Evolutionary conservation across 495 filamentous ascomycete species (phyloP).

Genomic region (Xanthoparmelia taractica): DNA sequence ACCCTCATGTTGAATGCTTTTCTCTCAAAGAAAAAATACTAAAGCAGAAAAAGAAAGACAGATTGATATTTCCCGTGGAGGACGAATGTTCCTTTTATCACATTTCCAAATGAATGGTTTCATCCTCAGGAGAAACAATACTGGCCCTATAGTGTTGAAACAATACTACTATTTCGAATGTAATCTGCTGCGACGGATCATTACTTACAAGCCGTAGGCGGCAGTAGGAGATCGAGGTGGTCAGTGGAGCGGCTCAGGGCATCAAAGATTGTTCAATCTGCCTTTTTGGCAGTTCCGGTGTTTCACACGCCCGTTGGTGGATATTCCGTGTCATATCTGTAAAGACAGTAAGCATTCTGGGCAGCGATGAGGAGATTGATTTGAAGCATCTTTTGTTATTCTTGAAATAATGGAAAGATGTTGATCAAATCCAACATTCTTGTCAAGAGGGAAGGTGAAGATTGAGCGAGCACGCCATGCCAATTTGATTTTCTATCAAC

Average conservation of each 20-base stretch:
- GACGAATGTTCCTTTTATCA: neutral
- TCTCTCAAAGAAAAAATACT: neutral
- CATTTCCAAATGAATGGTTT: neutral
- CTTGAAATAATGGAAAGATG: too few relatives aligned
- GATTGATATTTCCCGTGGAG: too few relatives aligned
- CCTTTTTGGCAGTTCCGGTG: neutral
- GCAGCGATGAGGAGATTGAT: too few relatives aligned
- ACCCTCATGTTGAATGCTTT: conserved; percentile 17
- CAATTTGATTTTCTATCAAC: too few relatives aligned
- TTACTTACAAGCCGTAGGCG: neutral
- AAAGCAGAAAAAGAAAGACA: neutral
- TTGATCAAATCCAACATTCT: too few relatives aligned
- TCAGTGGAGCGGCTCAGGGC: neutral
- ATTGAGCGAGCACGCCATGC: too few relatives aligned
- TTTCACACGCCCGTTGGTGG: neutral
- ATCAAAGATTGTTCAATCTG: neutral
- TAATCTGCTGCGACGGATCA: neutral
- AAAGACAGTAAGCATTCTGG: neutral
- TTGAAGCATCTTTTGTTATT: too few relatives aligned
- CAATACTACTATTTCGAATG: neutral
- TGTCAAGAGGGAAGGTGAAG: too few relatives aligned
- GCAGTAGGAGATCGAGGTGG: neutral
- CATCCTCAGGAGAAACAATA: neutral
- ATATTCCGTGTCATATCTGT: neutral
- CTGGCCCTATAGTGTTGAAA: neutral